These are phyloP conservation scores for Citrus australasica DNA, from an alignment of 345 rosid species.

Conservation along the genomic window DNA sequence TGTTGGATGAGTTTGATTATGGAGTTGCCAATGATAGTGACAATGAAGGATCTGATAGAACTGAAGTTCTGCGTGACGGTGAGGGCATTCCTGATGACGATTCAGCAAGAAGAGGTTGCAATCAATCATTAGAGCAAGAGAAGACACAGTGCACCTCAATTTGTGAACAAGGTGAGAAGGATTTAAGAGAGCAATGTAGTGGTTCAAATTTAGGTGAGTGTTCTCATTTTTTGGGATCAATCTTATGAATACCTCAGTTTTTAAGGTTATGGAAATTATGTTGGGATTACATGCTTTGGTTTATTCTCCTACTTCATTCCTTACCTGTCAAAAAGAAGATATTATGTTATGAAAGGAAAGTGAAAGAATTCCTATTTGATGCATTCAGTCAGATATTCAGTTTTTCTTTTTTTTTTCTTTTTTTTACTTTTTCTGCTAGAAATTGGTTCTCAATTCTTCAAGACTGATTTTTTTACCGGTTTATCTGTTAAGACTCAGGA, in stretches of 20 bases:
- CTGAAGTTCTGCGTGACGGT: constrained; percentile 40
- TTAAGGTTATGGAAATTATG: neutral
- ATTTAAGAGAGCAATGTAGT: constrained; percentile 15
- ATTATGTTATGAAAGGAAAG: neutral
- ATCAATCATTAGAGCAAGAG: constrained; percentile 21
- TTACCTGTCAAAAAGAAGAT: neutral
- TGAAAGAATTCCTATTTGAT: neutral
- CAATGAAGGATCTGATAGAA: constrained; percentile 44
- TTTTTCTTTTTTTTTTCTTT: neutral
- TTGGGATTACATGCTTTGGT: neutral
- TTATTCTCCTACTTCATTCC: neutral
- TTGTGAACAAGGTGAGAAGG: constrained; percentile 14
- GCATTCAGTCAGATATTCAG: neutral
- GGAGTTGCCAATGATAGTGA: constrained; percentile 31
- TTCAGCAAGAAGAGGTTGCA: constrained; percentile 13
- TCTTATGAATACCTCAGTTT: neutral
- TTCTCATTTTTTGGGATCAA: neutral
- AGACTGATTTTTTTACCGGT: neutral
- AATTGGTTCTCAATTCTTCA: neutral
- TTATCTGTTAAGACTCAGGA: neutral
- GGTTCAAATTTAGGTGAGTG: constrained; percentile 38
- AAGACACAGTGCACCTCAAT: constrained; percentile 12
- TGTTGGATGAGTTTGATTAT: constrained; percentile 23
- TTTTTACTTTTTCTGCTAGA: neutral
- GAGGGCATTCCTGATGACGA: constrained; percentile 38